These are phyloP conservation scores for Fusarium piperis DNA, from an alignment of 2,329 filamentous ascomycete species.

Conservation along the genomic window DNA sequence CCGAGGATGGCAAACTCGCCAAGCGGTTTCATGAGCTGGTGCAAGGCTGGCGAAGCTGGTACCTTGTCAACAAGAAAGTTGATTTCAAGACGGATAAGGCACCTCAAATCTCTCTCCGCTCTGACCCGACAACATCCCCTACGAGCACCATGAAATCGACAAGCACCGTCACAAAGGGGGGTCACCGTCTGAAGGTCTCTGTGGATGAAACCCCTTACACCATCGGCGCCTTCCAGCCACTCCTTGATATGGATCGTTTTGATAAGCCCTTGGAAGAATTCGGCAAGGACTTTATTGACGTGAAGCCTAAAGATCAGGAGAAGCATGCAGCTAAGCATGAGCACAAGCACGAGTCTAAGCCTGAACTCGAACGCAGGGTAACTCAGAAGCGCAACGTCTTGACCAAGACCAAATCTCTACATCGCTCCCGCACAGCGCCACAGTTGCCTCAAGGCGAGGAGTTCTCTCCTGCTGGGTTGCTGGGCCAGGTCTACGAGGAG, in stretches of 20 bases:
- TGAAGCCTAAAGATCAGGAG: slow-evolving; percentile 21
- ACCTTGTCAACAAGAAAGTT: slow-evolving; percentile 77
- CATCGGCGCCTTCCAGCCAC: slow-evolving; percentile 74
- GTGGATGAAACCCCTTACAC: slow-evolving; percentile 64
- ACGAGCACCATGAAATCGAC: slow-evolving; percentile 52
- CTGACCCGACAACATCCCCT: slow-evolving; percentile 14
- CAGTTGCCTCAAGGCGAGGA: slow-evolving; percentile 41
- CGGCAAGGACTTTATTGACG: slow-evolving; percentile 53
- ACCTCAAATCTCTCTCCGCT: slow-evolving; percentile 12
- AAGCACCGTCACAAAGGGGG: slow-evolving; percentile 25
- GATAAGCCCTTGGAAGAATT: slow-evolving; percentile 62
- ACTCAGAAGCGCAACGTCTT: slow-evolving; percentile 21
- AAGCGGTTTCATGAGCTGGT: slow-evolving; percentile 76
- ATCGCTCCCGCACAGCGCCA: slow-evolving; percentile 28
- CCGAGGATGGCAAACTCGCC: slow-evolving; percentile 74
- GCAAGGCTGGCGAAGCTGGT: slow-evolving; percentile 91
- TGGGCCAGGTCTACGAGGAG: slow-evolving; percentile 59
- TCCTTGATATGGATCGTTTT: slow-evolving; percentile 71
- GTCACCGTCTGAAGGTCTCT: slow-evolving; percentile 49
- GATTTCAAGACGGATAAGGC: slow-evolving; percentile 49
- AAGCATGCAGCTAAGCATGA: slow-evolving; percentile 1
- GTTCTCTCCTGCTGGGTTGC: slow-evolving; percentile 62
- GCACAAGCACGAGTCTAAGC: slow-evolving; percentile 27
- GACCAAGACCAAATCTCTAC: slow-evolving; percentile 42
- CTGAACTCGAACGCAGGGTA: slow-evolving; percentile 23